Conservation (phyloP, 2,329 filamentous ascomycete species). For the Aspergillus viridinutans region DNA sequence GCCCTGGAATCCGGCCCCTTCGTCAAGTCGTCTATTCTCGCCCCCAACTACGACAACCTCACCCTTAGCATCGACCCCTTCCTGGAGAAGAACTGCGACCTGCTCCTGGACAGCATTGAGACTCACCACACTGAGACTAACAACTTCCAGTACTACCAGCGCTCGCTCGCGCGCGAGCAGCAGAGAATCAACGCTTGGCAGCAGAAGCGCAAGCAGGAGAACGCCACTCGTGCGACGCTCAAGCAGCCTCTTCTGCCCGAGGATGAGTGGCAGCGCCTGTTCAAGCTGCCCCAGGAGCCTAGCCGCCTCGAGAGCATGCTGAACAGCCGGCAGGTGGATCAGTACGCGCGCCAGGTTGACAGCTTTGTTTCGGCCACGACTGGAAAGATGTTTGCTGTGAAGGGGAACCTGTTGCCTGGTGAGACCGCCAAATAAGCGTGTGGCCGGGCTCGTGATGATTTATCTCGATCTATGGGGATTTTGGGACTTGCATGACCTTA, state of each 20-base stretch:
- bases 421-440: conserved; percentile 41
- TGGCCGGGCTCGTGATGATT: conserved; percentile 18
- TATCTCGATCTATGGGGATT: conserved; percentile 23
- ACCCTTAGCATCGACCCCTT: conserved; percentile 95
- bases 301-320: conserved; percentile 90
- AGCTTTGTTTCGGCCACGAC: conserved; percentile 88
- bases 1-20: conserved; percentile 66
- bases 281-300: conserved; percentile 95
- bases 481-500: conserved; percentile 40
- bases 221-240: conserved; percentile 73
- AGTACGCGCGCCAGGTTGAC: conserved; percentile 96
- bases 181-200: conserved; percentile 96
- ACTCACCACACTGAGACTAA: conserved; percentile 97
- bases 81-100: conserved; percentile 96
- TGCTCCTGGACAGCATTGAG: conserved; percentile 94
- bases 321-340: conserved; percentile 92
- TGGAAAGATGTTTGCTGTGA: conserved; percentile 97
- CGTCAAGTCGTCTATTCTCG: conserved; percentile 61
- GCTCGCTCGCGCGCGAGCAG: conserved; percentile 89
- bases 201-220: conserved; percentile 93
- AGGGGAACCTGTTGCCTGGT: conserved; percentile 61
- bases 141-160: conserved; percentile 98
- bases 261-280: conserved; percentile 96
- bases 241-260: conserved; percentile 89
- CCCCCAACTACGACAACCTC: conserved; percentile 83